Percentiles rank a stretch among this genome's conserved stretches.
Conservation (phyloP, 345 rosid genomes). For the Arabidopsis suecica region DNA sequence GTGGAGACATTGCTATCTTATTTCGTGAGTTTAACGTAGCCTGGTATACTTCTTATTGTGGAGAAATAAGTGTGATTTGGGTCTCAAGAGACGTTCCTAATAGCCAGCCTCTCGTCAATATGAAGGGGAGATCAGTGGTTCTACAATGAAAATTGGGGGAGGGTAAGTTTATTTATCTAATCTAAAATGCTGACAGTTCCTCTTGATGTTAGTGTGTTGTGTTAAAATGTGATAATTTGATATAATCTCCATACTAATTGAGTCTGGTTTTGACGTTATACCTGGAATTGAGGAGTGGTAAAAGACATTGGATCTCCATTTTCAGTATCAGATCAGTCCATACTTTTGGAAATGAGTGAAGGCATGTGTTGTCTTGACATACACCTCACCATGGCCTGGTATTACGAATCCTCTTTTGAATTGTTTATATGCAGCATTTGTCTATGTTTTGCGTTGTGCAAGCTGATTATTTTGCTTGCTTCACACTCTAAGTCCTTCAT, state of each 20-base stretch:
- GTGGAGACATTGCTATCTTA: constrained; percentile 14
- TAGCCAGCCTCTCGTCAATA: constrained; percentile 85
- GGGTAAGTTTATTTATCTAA: constrained; percentile 50
- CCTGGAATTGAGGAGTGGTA: constrained; percentile 24
- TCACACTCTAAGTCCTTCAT: too few species aligned
- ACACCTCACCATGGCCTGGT: too few species aligned
- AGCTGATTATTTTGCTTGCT: too few species aligned
- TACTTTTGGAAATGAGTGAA: too few species aligned
- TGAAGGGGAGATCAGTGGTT: constrained; percentile 80
- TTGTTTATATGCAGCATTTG: not conserved
- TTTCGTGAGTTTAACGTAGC: constrained; percentile 12
- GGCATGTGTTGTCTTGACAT: too few species aligned
- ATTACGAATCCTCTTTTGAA: too few species aligned
- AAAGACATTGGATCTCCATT: constrained; percentile 74
- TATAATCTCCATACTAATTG: not conserved
- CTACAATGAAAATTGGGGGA: constrained; percentile 68
- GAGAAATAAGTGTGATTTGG: constrained; percentile 91
- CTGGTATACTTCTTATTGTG: constrained; percentile 44
- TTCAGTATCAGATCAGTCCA: constrained; percentile 41
- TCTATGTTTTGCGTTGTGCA: too few species aligned
- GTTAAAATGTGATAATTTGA: not conserved
- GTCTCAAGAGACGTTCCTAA: constrained; percentile 82
- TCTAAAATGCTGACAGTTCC: constrained; percentile 12
- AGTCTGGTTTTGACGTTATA: not conserved
- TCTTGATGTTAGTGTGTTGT: not conserved